phyloP scores from a whole-genome alignment of 148 eudicot genomes.

The Persicaria tinctoria region DNA sequence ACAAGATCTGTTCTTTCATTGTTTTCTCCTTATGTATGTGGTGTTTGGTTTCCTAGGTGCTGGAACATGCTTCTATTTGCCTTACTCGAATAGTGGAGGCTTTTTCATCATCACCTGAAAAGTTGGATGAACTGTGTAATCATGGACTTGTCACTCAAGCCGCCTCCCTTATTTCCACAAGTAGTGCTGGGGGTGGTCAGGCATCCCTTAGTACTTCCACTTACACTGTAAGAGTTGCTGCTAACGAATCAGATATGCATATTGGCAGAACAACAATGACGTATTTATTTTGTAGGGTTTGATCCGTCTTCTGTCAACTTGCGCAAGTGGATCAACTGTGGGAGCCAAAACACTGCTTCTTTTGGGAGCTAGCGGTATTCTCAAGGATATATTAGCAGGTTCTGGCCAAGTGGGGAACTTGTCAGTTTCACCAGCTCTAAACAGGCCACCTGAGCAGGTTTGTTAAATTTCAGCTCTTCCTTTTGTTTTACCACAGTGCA shows the following conservation, averaged over 20 bases:
- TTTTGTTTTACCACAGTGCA: not conserved
- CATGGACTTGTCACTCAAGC: constrained; percentile 93
- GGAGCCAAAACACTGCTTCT: constrained; percentile 88
- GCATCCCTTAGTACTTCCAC: constrained; percentile 90
- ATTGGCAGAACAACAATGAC: constrained; percentile 13
- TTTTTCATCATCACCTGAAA: constrained; percentile 70
- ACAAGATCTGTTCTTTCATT: not conserved
- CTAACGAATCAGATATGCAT: not conserved
- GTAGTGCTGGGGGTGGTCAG: constrained; percentile 93
- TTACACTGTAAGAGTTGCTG: constrained; percentile 50
- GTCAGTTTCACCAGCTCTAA: constrained; percentile 87
- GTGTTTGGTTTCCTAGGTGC: constrained; percentile 42
- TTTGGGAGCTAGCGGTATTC: constrained; percentile 81
- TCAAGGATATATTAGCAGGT: constrained; percentile 80
- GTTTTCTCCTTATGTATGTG: not conserved
- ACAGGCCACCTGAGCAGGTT: constrained; percentile 98
- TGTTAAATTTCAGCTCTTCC: constrained; percentile 4
- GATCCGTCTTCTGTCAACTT: constrained; percentile 84
- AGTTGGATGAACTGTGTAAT: constrained; percentile 81
- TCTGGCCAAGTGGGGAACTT: constrained; percentile 75
- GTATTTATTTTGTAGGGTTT: constrained; percentile 55
- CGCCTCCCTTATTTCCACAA: constrained; percentile 71
- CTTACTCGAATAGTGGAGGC: constrained; percentile 91
- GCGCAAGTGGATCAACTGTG: constrained; percentile 90
- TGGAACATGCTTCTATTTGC: constrained; percentile 96